phyloP scores from a whole-genome alignment of 2,329 filamentous ascomycete genomes.

The Colletotrichum musae region DNA sequence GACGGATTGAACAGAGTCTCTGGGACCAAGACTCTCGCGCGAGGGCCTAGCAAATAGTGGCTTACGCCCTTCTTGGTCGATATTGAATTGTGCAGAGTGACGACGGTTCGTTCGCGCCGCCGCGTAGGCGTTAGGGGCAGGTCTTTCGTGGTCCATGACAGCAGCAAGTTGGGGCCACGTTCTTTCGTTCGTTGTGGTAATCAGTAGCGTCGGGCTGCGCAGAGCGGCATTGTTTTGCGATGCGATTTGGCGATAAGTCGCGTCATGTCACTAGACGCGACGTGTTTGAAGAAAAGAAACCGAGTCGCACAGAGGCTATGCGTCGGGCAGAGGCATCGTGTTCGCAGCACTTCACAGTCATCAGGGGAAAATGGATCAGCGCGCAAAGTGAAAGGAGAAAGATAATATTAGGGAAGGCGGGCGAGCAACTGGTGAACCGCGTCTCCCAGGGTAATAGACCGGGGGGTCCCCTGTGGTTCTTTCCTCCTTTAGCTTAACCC shows the following conservation, averaged over 20 bases:
- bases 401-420: conserved; percentile 31
- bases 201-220: conserved; percentile 26
- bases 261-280: conserved; percentile 35
- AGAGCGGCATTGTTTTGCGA: conserved; percentile 35
- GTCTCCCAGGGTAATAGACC: conserved; percentile 30
- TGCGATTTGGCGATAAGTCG: conserved; percentile 30
- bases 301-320: background rate
- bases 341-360: conserved; percentile 21
- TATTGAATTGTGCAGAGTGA: conserved; percentile 45
- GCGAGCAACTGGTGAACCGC: conserved; percentile 34
- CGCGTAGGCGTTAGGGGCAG: conserved; percentile 38
- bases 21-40: conserved; percentile 41
- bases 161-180: conserved; percentile 18
- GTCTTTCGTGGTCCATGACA: conserved; percentile 46
- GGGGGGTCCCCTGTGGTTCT: conserved; percentile 23
- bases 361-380: conserved; percentile 30
- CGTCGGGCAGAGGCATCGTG: conserved; percentile 6
- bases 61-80: conserved; percentile 58
- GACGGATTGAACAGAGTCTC: conserved; percentile 19
- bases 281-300: background rate
- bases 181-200: conserved; percentile 22
- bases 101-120: conserved; percentile 45
- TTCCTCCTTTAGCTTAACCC: conserved; percentile 31
- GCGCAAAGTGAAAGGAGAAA: conserved; percentile 30
- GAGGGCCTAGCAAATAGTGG: conserved; percentile 53